A percentile compares a stretch with the other conserved stretches of the same genome.
Evolutionary conservation across 176 grass and related monocot species (phyloP).

Genomic region (Triticum turgidum): DNA sequence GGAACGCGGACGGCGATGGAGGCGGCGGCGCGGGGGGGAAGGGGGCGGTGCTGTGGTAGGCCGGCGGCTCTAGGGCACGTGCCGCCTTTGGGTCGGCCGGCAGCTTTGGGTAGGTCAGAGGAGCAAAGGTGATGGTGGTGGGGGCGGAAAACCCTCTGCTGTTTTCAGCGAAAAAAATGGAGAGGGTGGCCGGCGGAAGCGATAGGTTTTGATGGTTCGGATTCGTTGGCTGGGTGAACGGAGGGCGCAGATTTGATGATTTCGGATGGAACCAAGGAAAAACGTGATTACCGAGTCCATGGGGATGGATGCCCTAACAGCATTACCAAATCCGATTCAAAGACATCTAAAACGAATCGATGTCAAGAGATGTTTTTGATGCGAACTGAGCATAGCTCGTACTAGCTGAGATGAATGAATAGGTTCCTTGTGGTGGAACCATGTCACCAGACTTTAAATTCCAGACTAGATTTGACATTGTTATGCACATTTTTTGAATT

Average conservation of each 20-base stretch:
- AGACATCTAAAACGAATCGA: background rate
- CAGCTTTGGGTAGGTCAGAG: background rate
- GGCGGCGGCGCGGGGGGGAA: too few species aligned
- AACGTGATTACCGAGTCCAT: background rate
- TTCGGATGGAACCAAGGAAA: background rate
- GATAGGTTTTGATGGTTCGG: background rate
- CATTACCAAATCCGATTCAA: background rate
- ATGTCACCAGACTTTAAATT: too few species aligned
- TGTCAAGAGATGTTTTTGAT: too few species aligned
- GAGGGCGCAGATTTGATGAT: background rate
- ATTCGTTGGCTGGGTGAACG: background rate
- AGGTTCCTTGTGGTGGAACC: too few species aligned
- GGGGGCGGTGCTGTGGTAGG: background rate
- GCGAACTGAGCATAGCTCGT: too few species aligned
- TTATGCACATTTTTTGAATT: too few species aligned
- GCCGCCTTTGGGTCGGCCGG: background rate
- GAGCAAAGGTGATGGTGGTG: constrained; percentile 16
- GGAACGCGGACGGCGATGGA: background rate
- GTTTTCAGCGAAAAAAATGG: background rate
- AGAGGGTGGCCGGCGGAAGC: background rate
- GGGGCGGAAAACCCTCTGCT: background rate
- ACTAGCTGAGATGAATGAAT: too few species aligned
- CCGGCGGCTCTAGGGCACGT: constrained; percentile 2
- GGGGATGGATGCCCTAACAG: background rate
- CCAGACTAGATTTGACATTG: too few species aligned